Percentiles rank a stretch among this genome's conserved stretches.
These are phyloP conservation scores for Apiospora koreana DNA, from an alignment of 2,329 filamentous ascomycete species.

Conservation along the genomic window DNA sequence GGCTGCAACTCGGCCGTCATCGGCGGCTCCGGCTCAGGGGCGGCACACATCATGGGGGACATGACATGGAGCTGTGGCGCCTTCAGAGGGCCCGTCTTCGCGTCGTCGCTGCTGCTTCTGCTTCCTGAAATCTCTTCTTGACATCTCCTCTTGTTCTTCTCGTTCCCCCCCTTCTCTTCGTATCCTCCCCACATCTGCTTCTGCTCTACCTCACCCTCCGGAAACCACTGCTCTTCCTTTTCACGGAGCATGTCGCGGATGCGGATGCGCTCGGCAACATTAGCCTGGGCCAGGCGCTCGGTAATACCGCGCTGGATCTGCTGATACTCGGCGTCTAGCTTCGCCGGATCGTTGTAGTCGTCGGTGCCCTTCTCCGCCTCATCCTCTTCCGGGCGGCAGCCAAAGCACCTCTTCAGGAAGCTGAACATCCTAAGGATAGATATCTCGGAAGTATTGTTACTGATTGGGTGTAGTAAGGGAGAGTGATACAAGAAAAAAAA, in stretches of 20 bases:
- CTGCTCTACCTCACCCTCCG: background rate
- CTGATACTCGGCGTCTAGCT: background rate
- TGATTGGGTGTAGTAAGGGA: background rate
- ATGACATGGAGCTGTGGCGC: background rate
- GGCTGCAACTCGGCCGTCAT: background rate
- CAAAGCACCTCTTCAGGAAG: background rate
- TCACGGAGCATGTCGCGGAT: background rate
- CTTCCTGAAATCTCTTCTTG: background rate
- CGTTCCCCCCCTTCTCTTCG: background rate
- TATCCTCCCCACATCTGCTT: background rate
- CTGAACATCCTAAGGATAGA: background rate
- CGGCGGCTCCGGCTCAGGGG: background rate
- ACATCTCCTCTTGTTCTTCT: background rate
- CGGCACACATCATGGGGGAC: background rate
- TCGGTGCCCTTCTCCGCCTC: background rate
- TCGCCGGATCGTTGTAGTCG: background rate
- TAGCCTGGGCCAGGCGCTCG: background rate
- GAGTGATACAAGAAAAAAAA: background rate
- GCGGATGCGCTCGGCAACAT: background rate
- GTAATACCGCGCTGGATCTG: background rate
- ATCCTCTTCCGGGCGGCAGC: background rate
- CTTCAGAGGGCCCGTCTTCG: background rate
- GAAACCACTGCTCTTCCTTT: background rate
- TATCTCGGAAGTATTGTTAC: background rate
- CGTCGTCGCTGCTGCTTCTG: background rate